These are phyloP conservation scores for Corchorus olitorius DNA, from an alignment of 345 rosid genomes.

Conservation along the genomic window DNA sequence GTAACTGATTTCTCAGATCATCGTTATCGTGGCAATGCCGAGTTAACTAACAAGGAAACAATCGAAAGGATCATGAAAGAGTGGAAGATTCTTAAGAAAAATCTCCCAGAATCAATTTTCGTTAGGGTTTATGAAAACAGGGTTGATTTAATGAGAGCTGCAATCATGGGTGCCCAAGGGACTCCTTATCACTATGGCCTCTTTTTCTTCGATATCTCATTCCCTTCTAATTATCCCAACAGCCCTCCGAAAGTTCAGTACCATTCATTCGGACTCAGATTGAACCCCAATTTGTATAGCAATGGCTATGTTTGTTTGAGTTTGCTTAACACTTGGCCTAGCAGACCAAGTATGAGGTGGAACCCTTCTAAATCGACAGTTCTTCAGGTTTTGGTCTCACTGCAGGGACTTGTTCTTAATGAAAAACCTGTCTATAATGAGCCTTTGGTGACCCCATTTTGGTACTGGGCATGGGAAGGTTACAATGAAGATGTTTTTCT, in stretches of 20 bases:
- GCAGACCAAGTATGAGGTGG: conserved; percentile 1
- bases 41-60: not conserved
- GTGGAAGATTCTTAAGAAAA: conserved; percentile 23
- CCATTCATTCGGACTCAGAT: conserved; percentile 10
- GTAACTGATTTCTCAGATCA: conserved; percentile 17
- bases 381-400: conserved; percentile 25
- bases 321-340: not conserved
- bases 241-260: conserved; percentile 12
- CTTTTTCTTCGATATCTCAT: too few relatives aligned
- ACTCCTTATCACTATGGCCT: too few relatives aligned
- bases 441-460: not conserved
- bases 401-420: conserved; percentile 22
- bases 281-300: conserved; percentile 32
- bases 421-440: conserved; percentile 22
- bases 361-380: conserved; percentile 6
- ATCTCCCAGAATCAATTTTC: conserved; percentile 26
- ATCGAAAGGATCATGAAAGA: conserved; percentile 17
- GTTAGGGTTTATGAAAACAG: conserved; percentile 25
- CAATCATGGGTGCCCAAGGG: too few relatives aligned
- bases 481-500: conserved; percentile 18
- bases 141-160: too few relatives aligned
- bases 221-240: conserved; percentile 21
- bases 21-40: not conserved
- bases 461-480: not conserved
- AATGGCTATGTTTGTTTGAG: too few relatives aligned